Percentiles rank a stretch among this genome's conserved stretches.
Conservation (phyloP, 2,329 filamentous ascomycete species). For the Aspergillus nomiae region DNA sequence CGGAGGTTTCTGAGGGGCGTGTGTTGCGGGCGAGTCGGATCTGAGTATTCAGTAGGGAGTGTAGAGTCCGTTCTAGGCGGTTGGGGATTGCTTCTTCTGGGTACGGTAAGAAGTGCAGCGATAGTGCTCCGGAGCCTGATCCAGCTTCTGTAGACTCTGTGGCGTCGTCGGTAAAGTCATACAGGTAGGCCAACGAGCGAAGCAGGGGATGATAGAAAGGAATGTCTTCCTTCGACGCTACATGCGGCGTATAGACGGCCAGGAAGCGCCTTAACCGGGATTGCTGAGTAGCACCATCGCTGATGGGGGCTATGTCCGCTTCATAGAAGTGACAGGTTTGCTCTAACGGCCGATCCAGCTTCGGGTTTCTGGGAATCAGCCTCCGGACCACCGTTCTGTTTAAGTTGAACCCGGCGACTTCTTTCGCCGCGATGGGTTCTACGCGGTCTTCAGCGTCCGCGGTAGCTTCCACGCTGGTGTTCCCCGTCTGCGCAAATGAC, state of each 20-base stretch:
- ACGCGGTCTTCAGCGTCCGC: slow-evolving; percentile 11
- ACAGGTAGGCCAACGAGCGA: slow-evolving; percentile 72
- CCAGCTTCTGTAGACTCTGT: slow-evolving; percentile 30
- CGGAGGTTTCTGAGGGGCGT: slow-evolving; percentile 18
- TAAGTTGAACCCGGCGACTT: slow-evolving; percentile 40
- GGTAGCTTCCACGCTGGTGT: neutral
- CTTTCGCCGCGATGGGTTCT: slow-evolving; percentile 22
- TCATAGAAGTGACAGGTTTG: slow-evolving; percentile 80
- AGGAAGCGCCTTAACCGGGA: slow-evolving; percentile 39
- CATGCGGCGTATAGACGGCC: slow-evolving; percentile 79
- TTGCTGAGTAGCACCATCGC: neutral
- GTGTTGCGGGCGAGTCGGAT: slow-evolving; percentile 36
- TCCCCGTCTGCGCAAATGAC: slow-evolving; percentile 14
- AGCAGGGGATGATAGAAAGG: slow-evolving; percentile 89
- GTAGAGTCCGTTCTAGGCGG: slow-evolving; percentile 42
- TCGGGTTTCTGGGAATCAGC: slow-evolving; percentile 79
- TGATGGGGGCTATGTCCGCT: neutral
- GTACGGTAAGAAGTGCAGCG: slow-evolving; percentile 57
- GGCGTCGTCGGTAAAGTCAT: slow-evolving; percentile 48
- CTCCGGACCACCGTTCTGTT: slow-evolving; percentile 71
- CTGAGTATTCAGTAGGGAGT: slow-evolving; percentile 39
- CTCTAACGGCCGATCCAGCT: slow-evolving; percentile 71
- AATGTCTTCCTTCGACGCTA: slow-evolving; percentile 60
- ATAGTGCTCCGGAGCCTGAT: slow-evolving; percentile 42
- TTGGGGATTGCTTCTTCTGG: slow-evolving; percentile 38